Evolutionary conservation across 768 basidiomycete genomes (phyloP).

Genomic region (Rubroboletus pulcherrimus): DNA sequence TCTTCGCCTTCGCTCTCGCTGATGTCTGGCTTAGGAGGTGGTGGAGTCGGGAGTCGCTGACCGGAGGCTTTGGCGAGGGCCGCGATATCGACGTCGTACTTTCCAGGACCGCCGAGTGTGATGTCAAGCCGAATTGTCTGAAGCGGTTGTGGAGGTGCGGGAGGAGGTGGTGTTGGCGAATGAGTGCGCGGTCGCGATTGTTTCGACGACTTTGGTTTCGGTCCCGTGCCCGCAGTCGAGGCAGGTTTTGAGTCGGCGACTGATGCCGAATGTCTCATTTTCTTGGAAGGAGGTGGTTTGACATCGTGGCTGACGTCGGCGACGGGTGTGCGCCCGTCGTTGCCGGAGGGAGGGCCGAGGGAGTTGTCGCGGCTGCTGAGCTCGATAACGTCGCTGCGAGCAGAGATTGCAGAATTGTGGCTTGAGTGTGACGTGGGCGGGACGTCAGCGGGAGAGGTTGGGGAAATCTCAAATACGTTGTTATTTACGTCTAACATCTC

Average conservation of each 20-base stretch:
- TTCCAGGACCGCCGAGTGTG: constrained; percentile 63
- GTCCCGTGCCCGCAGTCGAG: constrained; percentile 31
- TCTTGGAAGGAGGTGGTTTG: constrained; percentile 31
- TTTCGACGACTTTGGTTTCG: constrained; percentile 54
- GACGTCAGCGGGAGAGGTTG: constrained; percentile 5
- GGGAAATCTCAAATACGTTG: background rate
- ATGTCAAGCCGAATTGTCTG: constrained; percentile 70
- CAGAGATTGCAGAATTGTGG: constrained; percentile 18
- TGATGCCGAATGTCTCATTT: constrained; percentile 24
- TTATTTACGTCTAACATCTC: constrained; percentile 25
- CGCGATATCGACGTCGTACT: constrained; percentile 71
- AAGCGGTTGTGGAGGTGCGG: constrained; percentile 45
- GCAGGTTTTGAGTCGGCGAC: constrained; percentile 23
- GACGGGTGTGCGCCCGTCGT: constrained; percentile 10
- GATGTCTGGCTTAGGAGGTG: constrained; percentile 44
- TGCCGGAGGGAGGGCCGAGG: constrained; percentile 12
- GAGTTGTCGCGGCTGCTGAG: constrained; percentile 32
- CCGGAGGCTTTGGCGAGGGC: constrained; percentile 58
- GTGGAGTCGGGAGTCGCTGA: constrained; percentile 59
- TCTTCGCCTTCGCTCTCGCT: constrained; percentile 57
- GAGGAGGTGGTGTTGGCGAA: constrained; percentile 54
- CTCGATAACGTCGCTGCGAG: constrained; percentile 25
- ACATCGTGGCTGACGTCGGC: constrained; percentile 19
- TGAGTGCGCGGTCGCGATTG: constrained; percentile 43
- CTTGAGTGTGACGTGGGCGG: constrained; percentile 12